Evolutionary conservation across 306 rosid species (phyloP).

Genomic region (apple (Malus domestica)): ASM211411v1 NC_041792.1:28094407-28094906

Average conservation of each 20-base stretch:
- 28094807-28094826: slow-evolving; percentile 69
- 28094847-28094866: slow-evolving; percentile 35
- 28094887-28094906: slow-evolving; percentile 30
- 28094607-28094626: slow-evolving; percentile 87
- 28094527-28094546: slow-evolving; percentile 60
- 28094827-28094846: slow-evolving; percentile 78
- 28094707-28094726: neutral
- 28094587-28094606: slow-evolving; percentile 63
- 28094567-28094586: slow-evolving; percentile 53
- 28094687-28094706: neutral
- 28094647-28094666: neutral
- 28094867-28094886: slow-evolving; percentile 61
- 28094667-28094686: neutral
- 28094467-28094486: neutral
- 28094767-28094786: slow-evolving; percentile 33
- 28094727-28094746: slow-evolving; percentile 5
- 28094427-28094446: neutral
- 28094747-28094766: slow-evolving; percentile 22
- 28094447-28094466: too few species aligned
- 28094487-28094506: neutral
- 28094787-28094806: slow-evolving; percentile 59
- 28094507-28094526: slow-evolving; percentile 39
- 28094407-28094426: slow-evolving; percentile 39
- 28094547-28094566: slow-evolving; percentile 59
- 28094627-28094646: slow-evolving; percentile 61